These are phyloP conservation scores for Suillus cothurnatus DNA, from an alignment of 768 basidiomycete genomes.

Conservation along the genomic window DNA sequence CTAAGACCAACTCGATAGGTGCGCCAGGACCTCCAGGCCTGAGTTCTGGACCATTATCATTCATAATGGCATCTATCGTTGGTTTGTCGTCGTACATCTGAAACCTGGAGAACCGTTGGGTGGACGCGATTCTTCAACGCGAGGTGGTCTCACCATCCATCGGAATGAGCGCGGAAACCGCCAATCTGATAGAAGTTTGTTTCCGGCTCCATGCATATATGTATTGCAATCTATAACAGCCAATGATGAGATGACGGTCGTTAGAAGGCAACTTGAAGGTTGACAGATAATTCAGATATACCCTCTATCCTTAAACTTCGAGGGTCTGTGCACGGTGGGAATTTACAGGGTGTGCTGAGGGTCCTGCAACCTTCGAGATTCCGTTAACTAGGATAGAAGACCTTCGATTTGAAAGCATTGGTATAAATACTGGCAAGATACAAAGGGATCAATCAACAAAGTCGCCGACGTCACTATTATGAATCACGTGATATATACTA, in stretches of 20 bases:
- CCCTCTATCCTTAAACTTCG: background rate
- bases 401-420: background rate
- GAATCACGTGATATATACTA: background rate
- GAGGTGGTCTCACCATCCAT: conserved; percentile 22
- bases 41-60: conserved; percentile 32
- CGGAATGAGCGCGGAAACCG: conserved; percentile 31
- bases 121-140: background rate
- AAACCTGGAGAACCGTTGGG: conserved; percentile 24
- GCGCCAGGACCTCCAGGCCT: conserved; percentile 25
- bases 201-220: conserved; percentile 2
- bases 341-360: background rate
- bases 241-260: background rate
- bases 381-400: background rate
- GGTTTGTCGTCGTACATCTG: conserved; percentile 38
- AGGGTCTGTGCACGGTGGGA: conserved; percentile 1
- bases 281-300: background rate
- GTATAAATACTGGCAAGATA: background rate
- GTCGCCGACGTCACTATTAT: background rate
- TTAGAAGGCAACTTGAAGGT: background rate
- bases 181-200: conserved; percentile 31
- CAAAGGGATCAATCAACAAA: conserved; percentile 2
- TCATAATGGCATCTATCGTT: conserved; percentile 31
- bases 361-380: background rate
- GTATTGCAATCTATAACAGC: background rate
- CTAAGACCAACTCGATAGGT: conserved; percentile 46